Conservation (phyloP, 441 rosid genomes). For the Erysimum pusillum region DNA sequence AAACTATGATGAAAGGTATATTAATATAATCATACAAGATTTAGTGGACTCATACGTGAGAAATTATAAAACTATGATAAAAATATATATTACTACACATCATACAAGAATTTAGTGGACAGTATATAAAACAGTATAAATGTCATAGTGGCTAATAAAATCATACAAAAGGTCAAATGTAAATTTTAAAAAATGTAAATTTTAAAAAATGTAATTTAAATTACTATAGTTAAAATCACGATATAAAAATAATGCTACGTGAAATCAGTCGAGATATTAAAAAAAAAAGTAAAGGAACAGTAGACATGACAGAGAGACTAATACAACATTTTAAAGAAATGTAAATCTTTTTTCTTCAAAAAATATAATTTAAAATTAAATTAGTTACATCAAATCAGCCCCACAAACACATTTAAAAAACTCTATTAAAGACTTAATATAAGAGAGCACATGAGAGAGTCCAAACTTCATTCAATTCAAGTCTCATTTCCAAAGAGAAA, state of each 20-base stretch:
- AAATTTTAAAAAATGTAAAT: too few relatives aligned
- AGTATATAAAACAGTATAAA: not conserved
- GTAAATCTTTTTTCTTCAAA: too few relatives aligned
- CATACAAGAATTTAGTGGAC: not conserved
- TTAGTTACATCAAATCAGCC: slow-evolving; percentile 23
- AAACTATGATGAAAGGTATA: not conserved
- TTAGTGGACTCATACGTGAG: not conserved
- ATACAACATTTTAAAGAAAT: not conserved
- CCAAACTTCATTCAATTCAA: slow-evolving; percentile 31
- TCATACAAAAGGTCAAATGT: not conserved
- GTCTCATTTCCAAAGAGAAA: slow-evolving; percentile 8
- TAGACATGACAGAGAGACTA: not conserved
- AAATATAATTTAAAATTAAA: not conserved
- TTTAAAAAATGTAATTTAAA: not conserved
- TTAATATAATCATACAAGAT: not conserved
- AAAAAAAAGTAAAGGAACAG: not conserved
- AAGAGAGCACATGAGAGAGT: slow-evolving; percentile 35
- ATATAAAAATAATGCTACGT: not conserved
- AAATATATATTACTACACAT: not conserved
- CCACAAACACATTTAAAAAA: slow-evolving; percentile 27
- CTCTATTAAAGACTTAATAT: slow-evolving; percentile 37
- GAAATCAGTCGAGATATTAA: not conserved
- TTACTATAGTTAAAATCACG: too few relatives aligned
- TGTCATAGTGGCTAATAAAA: not conserved
- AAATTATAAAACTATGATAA: not conserved